Evolutionary conservation across 1,284 basidiomycete species (phyloP).

Genomic region (Tilletia walkeri): DNA sequence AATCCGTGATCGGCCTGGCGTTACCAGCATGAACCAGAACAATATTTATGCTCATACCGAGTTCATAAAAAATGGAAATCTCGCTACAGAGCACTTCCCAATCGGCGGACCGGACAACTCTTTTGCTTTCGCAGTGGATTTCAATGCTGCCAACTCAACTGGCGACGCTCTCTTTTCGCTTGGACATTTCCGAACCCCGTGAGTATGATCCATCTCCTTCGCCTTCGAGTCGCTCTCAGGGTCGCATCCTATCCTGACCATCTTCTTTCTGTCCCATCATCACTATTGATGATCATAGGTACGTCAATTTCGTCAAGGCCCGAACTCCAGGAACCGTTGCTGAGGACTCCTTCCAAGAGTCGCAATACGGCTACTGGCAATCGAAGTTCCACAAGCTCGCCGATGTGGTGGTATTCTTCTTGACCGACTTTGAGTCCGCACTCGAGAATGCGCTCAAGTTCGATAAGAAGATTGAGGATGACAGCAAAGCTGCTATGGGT

Average conservation of each 20-base stretch:
- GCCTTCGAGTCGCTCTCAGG: too few relatives aligned
- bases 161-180: slow-evolving; percentile 45
- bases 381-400: slow-evolving; percentile 53
- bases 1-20: slow-evolving; percentile 38
- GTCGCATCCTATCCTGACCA: too few relatives aligned
- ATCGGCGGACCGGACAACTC: slow-evolving; percentile 48
- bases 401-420: slow-evolving; percentile 53
- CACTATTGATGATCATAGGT: slow-evolving; percentile 9
- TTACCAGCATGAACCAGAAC: slow-evolving; percentile 47
- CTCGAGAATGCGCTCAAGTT: slow-evolving; percentile 57
- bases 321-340: background rate
- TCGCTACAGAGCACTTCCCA: slow-evolving; percentile 40
- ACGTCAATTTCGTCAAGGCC: slow-evolving; percentile 46
- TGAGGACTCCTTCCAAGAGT: slow-evolving; percentile 40
- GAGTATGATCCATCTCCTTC: background rate
- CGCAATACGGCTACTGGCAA: slow-evolving; percentile 52
- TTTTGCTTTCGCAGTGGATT: slow-evolving; percentile 49
- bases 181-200: slow-evolving; percentile 43
- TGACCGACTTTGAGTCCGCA: slow-evolving; percentile 70
- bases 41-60: slow-evolving; percentile 45
- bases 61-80: slow-evolving; percentile 41
- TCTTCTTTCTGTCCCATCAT: too few relatives aligned
- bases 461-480: slow-evolving; percentile 45
- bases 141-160: slow-evolving; percentile 35
- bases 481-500: slow-evolving; percentile 42